These are phyloP conservation scores for Coelastrella sp. DNA, from an alignment of 139 green algal species.

Conservation along the genomic window DNA sequence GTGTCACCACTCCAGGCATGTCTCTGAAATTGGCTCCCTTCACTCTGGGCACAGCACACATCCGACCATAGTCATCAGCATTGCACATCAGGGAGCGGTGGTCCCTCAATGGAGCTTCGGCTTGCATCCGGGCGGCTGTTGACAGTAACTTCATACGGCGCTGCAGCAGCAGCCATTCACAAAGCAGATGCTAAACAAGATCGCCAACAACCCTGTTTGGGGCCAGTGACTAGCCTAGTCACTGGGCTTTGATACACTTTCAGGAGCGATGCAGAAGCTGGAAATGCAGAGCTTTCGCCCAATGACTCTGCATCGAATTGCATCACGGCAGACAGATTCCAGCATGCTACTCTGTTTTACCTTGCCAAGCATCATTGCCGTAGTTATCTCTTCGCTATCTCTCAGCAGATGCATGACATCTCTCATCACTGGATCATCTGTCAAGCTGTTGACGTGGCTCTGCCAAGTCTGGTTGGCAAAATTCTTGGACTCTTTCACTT, in stretches of 20 bases:
- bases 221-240: no score
- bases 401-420: background rate
- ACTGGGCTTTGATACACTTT: no score
- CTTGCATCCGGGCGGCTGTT: background rate
- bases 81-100: conserved; percentile 61
- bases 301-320: no score
- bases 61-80: conserved; percentile 70
- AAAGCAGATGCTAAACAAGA: background rate
- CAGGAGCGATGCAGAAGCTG: no score
- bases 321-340: no score
- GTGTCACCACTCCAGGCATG: conserved; percentile 64
- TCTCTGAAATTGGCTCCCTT: conserved; percentile 67
- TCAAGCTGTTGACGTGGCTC: background rate
- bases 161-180: conserved; percentile 14
- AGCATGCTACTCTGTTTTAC: no score
- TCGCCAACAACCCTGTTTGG: no score
- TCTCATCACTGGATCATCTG: background rate
- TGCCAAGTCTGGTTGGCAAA: conserved; percentile 38
- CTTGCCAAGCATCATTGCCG: background rate
- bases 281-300: no score
- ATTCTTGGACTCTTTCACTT: background rate
- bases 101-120: conserved; percentile 53
- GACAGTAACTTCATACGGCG: background rate
- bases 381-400: background rate
- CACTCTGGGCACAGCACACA: conserved; percentile 62